A percentile compares a stretch with the other conserved stretches of the same genome.
Evolutionary conservation across 2,329 filamentous ascomycete species (phyloP).

Genomic region (Penicillium sp.): DNA sequence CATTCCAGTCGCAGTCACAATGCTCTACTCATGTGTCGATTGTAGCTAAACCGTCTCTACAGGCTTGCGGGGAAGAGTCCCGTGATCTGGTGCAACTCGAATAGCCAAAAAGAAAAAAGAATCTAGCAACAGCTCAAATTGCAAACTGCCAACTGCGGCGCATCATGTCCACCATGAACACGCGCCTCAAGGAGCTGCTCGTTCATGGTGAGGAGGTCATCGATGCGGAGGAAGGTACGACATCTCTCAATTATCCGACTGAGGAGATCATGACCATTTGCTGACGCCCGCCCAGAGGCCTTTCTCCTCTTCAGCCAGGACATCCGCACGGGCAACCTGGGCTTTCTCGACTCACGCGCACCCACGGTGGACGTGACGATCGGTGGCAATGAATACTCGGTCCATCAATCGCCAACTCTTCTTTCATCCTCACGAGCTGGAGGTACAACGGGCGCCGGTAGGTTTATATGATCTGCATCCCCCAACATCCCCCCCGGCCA

Average conservation of each 20-base stretch:
- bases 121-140: not conserved
- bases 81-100: too few species aligned
- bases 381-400: slow-evolving; percentile 69
- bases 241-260: not conserved
- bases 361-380: slow-evolving; percentile 69
- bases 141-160: not conserved
- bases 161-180: slow-evolving; percentile 6
- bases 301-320: slow-evolving; percentile 82
- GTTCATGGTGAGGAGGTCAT: slow-evolving; percentile 54
- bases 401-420: slow-evolving; percentile 82
- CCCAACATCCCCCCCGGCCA: slow-evolving; percentile 6
- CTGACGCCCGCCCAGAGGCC: slow-evolving; percentile 64
- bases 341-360: slow-evolving; percentile 78
- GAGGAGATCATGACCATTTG: not conserved
- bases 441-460: slow-evolving; percentile 74
- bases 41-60: too few species aligned
- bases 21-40: too few species aligned
- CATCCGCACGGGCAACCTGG: slow-evolving; percentile 76
- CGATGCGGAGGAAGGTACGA: slow-evolving; percentile 64
- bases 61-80: too few species aligned
- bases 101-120: too few species aligned
- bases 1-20: not conserved
- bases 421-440: slow-evolving; percentile 75
- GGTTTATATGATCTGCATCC: slow-evolving; percentile 11
- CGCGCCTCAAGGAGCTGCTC: slow-evolving; percentile 36